phyloP scores from a whole-genome alignment of 2,329 filamentous ascomycete species.

The Sporothrix dimorphospora region DNA sequence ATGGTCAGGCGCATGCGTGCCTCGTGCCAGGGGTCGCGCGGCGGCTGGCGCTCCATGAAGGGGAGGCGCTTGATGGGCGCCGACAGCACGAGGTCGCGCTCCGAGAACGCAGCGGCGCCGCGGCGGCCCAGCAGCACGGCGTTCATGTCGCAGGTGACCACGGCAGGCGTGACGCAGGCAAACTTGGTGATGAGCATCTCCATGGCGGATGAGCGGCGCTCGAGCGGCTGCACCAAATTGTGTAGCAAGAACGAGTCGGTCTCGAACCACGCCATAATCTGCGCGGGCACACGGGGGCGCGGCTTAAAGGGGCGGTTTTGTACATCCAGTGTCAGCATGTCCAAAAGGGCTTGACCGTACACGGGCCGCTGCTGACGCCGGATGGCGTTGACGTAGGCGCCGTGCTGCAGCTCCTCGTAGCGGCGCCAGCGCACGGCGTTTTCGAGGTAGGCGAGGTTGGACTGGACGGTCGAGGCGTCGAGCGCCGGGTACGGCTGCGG shows the following conservation, averaged over 20 bases:
- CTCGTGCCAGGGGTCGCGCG: slow-evolving; percentile 86
- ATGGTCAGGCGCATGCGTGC: slow-evolving; percentile 90
- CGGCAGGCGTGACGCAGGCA: slow-evolving; percentile 87
- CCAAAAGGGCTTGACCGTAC: slow-evolving; percentile 79
- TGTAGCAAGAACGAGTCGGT: slow-evolving; percentile 66
- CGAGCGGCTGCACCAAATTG: slow-evolving; percentile 72
- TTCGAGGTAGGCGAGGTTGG: slow-evolving; percentile 73
- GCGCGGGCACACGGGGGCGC: slow-evolving; percentile 62
- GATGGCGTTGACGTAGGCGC: slow-evolving; percentile 77
- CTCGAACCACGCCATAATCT: slow-evolving; percentile 74
- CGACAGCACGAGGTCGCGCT: slow-evolving; percentile 60
- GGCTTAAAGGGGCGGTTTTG: slow-evolving; percentile 62
- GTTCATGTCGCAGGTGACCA: slow-evolving; percentile 77
- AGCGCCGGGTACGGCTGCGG: slow-evolving; percentile 59
- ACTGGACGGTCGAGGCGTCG: slow-evolving; percentile 68
- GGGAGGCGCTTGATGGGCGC: slow-evolving; percentile 58
- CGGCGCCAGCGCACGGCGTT: slow-evolving; percentile 69
- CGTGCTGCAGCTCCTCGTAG: slow-evolving; percentile 79
- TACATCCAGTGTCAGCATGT: slow-evolving; percentile 68
- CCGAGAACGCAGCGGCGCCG: slow-evolving; percentile 60
- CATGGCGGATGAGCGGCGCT: slow-evolving; percentile 71
- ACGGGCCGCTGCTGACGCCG: slow-evolving; percentile 79
- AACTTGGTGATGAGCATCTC: slow-evolving; percentile 83
- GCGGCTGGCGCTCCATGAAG: slow-evolving; percentile 59
- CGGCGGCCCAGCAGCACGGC: slow-evolving; percentile 66